Evolutionary conservation across 202 grass and related monocot species (phyloP).

Genomic region (Musa balbisiana): DNA sequence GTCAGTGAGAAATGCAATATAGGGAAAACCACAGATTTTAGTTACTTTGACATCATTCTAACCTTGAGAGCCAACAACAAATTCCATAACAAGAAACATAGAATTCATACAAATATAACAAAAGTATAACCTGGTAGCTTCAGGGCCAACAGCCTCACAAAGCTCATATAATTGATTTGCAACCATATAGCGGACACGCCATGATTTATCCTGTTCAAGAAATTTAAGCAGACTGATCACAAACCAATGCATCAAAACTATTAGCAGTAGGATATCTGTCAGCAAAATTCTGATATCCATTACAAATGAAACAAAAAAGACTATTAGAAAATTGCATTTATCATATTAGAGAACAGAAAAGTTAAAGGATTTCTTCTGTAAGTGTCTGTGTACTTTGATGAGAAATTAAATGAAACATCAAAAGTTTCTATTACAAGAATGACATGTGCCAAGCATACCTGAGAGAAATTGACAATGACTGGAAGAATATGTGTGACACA

Average conservation of each 20-base stretch:
- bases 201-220: slow-evolving; percentile 81
- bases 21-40: neutral
- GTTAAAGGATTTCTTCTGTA: too few species aligned
- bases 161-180: slow-evolving; percentile 93
- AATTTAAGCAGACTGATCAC: neutral
- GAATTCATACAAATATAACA: neutral
- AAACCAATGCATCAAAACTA: neutral
- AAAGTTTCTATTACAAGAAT: neutral
- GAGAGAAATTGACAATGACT: slow-evolving; percentile 86
- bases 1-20: neutral
- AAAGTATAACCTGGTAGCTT: slow-evolving; percentile 64
- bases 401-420: too few species aligned
- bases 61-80: neutral
- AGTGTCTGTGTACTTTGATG: neutral
- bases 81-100: neutral
- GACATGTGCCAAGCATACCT: slow-evolving; percentile 28
- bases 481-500: slow-evolving; percentile 82
- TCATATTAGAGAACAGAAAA: too few species aligned
- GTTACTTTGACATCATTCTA: neutral
- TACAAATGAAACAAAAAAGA: too few species aligned
- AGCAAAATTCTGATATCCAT: too few species aligned
- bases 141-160: slow-evolving; percentile 87
- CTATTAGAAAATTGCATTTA: too few species aligned
- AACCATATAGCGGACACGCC: slow-evolving; percentile 98
- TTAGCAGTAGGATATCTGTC: neutral